Base-by-base conservation (phyloP, 73 alveolate species). In the Symbiodinium pilosum region DNA sequence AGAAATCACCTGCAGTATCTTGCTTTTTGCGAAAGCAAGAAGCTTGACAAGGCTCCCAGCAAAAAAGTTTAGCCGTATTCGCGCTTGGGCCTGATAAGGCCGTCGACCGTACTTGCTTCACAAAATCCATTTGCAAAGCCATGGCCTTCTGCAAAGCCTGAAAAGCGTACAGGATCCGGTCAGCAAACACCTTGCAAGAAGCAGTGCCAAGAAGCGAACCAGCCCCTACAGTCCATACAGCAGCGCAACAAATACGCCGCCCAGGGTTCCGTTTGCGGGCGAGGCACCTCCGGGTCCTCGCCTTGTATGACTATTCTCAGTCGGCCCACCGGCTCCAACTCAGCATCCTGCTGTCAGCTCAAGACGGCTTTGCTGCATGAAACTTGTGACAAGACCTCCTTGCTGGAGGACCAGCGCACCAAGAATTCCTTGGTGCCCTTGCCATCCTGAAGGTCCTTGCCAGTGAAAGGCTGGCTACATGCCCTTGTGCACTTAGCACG, bases 141-240 rank as follows among this genome's bases (percentile, higher is more conserved):
- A 24, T 99, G 99, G 97, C 99, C 99, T 94, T 99, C 99, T 86
- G 99, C 99, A 93, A 99, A 99, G 88, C 99, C 98, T 99, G 99
- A 99, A 26, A 99, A 99, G 99, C 99, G 99, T 93, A 99, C 99
- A 11, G 99, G 99, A 94, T 98, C 99, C 99, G 99, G 40, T 99
- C 99, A 51, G 99, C 99, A 93, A 99, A 99, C 99, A 99, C 94
- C 99, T 99, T 47, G 7, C 26, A 30, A 52, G 2, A 38, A 64
- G 40, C 81, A 14, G 38, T 4, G 59, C 59, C 59, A 47, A 47
- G 59, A 47, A 14, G 21, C 59, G 59, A 47, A 14, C 59, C 59
- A 47, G 59, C 6, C 21, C 59, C 6, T 47, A 47, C 59, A 47
- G 14, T 47, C 59, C 59, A 47, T n/a, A n/a, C n/a, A n/a, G n/a